These are phyloP conservation scores for Candida nanaspora DNA, from an alignment of 805 yeast genomes.

Conservation along the genomic window DNA sequence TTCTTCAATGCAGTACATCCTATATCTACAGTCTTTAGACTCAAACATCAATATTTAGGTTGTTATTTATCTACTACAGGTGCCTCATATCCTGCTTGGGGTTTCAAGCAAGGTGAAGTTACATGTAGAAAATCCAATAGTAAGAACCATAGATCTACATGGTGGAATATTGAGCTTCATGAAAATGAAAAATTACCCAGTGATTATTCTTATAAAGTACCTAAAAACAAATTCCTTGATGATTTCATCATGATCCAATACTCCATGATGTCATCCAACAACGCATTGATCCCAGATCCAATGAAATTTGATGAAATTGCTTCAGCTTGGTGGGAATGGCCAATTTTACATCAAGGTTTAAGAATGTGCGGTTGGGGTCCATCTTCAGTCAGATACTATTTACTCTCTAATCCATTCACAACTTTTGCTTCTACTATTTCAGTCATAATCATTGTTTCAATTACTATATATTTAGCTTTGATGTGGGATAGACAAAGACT, in stretches of 20 bases:
- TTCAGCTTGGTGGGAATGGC: constrained; percentile 83
- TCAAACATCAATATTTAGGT: constrained; percentile 58
- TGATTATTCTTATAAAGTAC: constrained; percentile 30
- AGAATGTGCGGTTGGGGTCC: constrained; percentile 72
- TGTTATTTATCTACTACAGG: constrained; percentile 89
- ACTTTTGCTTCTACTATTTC: constrained; percentile 57
- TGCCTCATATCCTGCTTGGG: constrained; percentile 85
- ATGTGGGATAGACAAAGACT: constrained; percentile 69
- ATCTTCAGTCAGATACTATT: constrained; percentile 48
- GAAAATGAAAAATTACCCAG: constrained; percentile 37
- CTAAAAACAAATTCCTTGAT: constrained; percentile 48
- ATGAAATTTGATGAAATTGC: constrained; percentile 69
- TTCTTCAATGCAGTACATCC: constrained; percentile 60
- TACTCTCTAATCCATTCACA: constrained; percentile 58
- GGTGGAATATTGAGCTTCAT: constrained; percentile 81
- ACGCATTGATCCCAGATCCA: constrained; percentile 71
- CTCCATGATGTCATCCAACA: constrained; percentile 81
- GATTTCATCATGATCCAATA: constrained; percentile 68
- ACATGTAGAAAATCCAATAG: constrained; percentile 52
- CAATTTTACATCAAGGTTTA: constrained; percentile 57
- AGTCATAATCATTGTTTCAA: constrained; percentile 35
- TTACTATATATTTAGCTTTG: constrained; percentile 28
- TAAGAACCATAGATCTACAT: constrained; percentile 50
- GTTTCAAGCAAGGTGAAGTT: constrained; percentile 92
- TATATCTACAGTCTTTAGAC: constrained; percentile 73